Evolutionary conservation across 441 rosid species (phyloP).

Genomic region (Dalechampia spathulata): DNA sequence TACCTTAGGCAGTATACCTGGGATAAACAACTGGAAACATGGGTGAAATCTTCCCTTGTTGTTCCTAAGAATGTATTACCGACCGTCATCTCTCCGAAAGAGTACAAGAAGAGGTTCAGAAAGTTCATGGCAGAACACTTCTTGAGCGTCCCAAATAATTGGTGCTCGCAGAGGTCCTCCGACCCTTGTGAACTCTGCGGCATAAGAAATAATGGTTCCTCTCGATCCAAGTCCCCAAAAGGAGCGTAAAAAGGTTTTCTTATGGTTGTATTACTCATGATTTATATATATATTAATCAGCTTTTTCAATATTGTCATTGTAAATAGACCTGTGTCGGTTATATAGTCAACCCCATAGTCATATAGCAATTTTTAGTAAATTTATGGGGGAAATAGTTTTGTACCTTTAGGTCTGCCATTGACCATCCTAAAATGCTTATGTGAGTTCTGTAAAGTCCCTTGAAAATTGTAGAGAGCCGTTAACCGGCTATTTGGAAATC

Average conservation of each 20-base stretch:
- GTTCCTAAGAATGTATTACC: conserved; percentile 77
- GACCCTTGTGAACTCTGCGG: conserved; percentile 40
- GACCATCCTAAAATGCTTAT: conserved; percentile 1
- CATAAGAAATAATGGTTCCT: conserved; percentile 14
- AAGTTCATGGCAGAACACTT: conserved; percentile 83
- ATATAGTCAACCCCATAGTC: conserved; percentile 30
- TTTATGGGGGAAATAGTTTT: conserved; percentile 44
- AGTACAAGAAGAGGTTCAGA: conserved; percentile 91
- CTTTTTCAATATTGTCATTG: conserved; percentile 16
- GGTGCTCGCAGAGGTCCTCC: conserved; percentile 53
- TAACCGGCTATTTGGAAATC: conserved; percentile 14
- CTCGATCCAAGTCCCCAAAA: conserved; percentile 15
- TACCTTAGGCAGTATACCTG: conserved; percentile 94
- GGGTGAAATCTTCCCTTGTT: conserved; percentile 90
- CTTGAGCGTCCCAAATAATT: conserved; percentile 79
- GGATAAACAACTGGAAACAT: conserved; percentile 96
- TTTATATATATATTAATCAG: not conserved
- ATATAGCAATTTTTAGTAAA: conserved; percentile 57
- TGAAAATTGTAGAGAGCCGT: conserved; percentile 34
- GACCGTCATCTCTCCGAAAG: conserved; percentile 84
- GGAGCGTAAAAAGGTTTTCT: conserved; percentile 8
- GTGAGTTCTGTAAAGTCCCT: conserved; percentile 21
- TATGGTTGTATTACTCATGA: conserved; percentile 1
- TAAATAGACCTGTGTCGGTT: conserved; percentile 21
- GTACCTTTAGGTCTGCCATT: conserved; percentile 17